Evolutionary conservation across 306 rosid species (phyloP), one percentile per base, ranked within the genome.

Genomic region (Citrullus mucosospermus): DNA sequence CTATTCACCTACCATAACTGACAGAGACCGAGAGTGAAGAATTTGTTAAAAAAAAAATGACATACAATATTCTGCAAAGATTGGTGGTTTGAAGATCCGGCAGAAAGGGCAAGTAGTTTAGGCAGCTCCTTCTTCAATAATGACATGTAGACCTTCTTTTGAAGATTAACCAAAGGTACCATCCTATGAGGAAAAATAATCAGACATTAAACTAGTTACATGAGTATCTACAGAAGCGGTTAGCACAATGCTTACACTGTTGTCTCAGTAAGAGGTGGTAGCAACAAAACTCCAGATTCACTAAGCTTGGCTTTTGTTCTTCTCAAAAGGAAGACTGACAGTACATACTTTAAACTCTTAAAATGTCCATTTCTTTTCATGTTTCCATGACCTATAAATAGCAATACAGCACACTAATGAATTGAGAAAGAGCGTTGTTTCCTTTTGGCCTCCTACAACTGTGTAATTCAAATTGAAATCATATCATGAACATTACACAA

Each of bases 71-170:
- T 94, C 59, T 92, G 98, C 51, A 94, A 86, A 68, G 97, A 90
- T 53, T 77, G 96, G 60, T 88, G 89, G 87, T 83, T 92, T 87
- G 98, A 82, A 81, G 88, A 80, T 83, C 97, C 91, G 38, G 91
- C 86, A 57, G 92, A 90, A 70, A 94, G 67, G 50, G 93, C 89
- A 76, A 89, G 95, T 77, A 90, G 83, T 82, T 92, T 89, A 34
- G 92, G 88, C 70, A 94, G 93, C 84, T 94, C 98, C 85, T 86
- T 90, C 86, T 95, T 90, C 85, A 94, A 81, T 85, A 94, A 90
- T 81, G 97, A 92, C 90, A 84, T 68, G 86, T 89, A 92, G 76
- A 92, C 97, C 85, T 91, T 90, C 77, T 87, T 90, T 78, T 94
- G 98, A 81, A 94, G 84, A 87, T 86, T 88, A 39, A 88, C 85